Conservation (phyloP, 1,139 yeast species). For the Diutina ranongensis region DNA sequence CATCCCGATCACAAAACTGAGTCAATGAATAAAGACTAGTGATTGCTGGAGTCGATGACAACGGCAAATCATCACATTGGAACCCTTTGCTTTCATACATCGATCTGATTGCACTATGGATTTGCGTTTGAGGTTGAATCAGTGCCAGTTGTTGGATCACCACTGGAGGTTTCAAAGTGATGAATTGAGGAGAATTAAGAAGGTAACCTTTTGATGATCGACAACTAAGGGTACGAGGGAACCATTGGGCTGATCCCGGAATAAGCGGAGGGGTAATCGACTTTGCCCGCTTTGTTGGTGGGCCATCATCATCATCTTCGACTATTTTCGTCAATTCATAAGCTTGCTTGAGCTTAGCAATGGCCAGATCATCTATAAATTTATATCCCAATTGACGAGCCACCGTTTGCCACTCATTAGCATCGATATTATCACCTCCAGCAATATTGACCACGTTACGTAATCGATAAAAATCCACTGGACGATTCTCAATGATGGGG, state of each 20-base stretch:
- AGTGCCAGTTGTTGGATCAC: conserved; percentile 3
- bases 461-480: conserved; percentile 42
- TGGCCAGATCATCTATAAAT: conserved; percentile 59
- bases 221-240: conserved; percentile 31
- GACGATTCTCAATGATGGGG: conserved; percentile 48
- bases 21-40: background rate
- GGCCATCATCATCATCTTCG: background rate
- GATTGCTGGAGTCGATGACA: background rate
- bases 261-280: conserved; percentile 19
- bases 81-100: conserved; percentile 1
- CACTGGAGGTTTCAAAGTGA: conserved; percentile 10
- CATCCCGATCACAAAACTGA: conserved; percentile 15
- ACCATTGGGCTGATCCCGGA: conserved; percentile 37
- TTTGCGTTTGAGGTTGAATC: conserved; percentile 1
- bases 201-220: conserved; percentile 39
- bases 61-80: background rate
- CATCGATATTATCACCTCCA: conserved; percentile 36
- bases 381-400: conserved; percentile 71
- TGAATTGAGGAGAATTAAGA: conserved; percentile 29
- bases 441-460: conserved; percentile 39
- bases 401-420: conserved; percentile 45
- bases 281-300: conserved; percentile 8
- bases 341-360: conserved; percentile 55
- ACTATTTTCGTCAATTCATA: conserved; percentile 22
- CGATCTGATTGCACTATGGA: background rate